Conservation (phyloP, 768 basidiomycete species). For the Galerina sulciceps region DNA sequence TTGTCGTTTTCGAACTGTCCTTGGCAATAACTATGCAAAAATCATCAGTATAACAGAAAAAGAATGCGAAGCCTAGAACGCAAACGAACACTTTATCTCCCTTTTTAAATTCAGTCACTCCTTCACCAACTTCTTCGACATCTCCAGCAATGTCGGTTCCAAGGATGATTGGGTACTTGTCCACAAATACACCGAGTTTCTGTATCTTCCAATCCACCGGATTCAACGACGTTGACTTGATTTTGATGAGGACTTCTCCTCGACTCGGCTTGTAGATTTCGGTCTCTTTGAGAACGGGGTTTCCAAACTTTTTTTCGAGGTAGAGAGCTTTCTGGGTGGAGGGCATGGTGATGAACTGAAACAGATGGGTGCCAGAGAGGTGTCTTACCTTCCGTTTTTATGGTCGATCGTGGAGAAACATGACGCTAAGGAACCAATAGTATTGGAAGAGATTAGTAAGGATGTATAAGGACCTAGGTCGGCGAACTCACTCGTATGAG, state of each 20-base stretch:
- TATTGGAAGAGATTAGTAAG: no score
- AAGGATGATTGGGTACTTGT: slow-evolving; percentile 48
- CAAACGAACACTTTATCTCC: slow-evolving; percentile 62
- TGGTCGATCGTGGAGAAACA: no score
- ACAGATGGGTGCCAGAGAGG: no score
- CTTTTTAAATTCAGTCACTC: slow-evolving; percentile 47
- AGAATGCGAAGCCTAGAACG: slow-evolving; percentile 8
- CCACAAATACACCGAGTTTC: slow-evolving; percentile 39
- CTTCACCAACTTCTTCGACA: slow-evolving; percentile 52
- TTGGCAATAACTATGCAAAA: slow-evolving; percentile 19
- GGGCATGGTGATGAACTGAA: slow-evolving; percentile 1
- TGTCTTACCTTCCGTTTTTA: no score
- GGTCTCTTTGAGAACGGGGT: slow-evolving; percentile 32
- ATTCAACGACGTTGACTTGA: slow-evolving; percentile 52
- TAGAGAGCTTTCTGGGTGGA: slow-evolving; percentile 30
- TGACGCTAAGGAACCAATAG: no score
- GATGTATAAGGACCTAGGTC: no score
- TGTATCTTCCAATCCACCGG: slow-evolving; percentile 59
- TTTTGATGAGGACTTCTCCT: slow-evolving; percentile 51
- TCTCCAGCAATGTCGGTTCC: slow-evolving; percentile 54
- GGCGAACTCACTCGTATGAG: no score
- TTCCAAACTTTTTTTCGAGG: slow-evolving; percentile 25
- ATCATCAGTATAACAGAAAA: background rate
- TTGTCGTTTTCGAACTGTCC: slow-evolving; percentile 40
- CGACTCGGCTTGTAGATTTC: slow-evolving; percentile 46